phyloP scores from a whole-genome alignment of 2,329 filamentous ascomycete genomes.

The Coniochaeta hoffmannii region DNA sequence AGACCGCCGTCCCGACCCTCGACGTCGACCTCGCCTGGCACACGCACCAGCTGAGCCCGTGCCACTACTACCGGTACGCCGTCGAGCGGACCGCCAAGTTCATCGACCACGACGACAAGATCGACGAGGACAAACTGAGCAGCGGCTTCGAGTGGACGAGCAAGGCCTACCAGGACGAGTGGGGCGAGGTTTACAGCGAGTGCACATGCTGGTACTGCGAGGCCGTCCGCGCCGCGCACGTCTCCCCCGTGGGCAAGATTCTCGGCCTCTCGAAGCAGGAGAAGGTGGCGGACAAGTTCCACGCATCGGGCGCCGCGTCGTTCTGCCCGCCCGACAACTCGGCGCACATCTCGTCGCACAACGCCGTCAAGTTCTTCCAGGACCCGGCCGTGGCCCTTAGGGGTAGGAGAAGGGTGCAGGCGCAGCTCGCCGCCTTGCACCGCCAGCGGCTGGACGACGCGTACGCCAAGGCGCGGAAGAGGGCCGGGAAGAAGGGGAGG shows the following conservation, averaged over 20 bases:
- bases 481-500: constrained; percentile 42
- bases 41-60: constrained; percentile 66
- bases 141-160: constrained; percentile 65
- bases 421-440: constrained; percentile 27
- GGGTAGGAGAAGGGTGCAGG: constrained; percentile 20
- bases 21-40: constrained; percentile 76
- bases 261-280: constrained; percentile 38
- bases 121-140: constrained; percentile 59
- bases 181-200: constrained; percentile 61
- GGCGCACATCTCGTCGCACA: constrained; percentile 69
- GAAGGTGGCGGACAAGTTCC: constrained; percentile 36
- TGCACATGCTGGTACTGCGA: constrained; percentile 86
- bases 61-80: constrained; percentile 54
- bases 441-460: constrained; percentile 37
- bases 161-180: constrained; percentile 59
- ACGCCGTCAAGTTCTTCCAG: constrained; percentile 39
- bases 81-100: constrained; percentile 42
- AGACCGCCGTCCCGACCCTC: constrained; percentile 59
- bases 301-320: constrained; percentile 38
- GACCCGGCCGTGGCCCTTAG: constrained; percentile 12
- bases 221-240: constrained; percentile 50
- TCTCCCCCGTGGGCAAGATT: constrained; percentile 35
- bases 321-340: constrained; percentile 48
- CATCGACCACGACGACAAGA: constrained; percentile 79
- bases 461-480: constrained; percentile 46